These are phyloP conservation scores for Phytomonas sp. DNA, from an alignment of 208 protist species.

Conservation along the genomic window DNA sequence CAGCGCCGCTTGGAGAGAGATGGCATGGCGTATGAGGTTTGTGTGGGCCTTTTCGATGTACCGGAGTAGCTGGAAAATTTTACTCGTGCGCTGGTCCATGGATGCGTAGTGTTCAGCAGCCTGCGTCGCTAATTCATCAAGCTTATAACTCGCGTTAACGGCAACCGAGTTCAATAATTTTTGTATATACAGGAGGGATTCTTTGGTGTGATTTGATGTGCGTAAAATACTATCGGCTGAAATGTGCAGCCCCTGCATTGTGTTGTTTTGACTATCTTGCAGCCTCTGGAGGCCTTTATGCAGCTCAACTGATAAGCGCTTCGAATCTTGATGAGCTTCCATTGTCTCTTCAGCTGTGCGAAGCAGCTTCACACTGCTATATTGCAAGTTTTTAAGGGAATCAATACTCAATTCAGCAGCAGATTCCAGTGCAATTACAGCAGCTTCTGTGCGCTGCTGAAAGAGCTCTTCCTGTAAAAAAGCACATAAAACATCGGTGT, in stretches of 20 bases:
- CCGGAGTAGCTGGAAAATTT: constrained; percentile 30
- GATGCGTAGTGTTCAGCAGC: constrained; percentile 28
- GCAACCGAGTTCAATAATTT: constrained; percentile 20
- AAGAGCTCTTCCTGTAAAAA: constrained; percentile 81
- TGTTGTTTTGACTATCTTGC: constrained; percentile 21
- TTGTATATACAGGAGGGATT: constrained; percentile 17
- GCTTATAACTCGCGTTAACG: neutral
- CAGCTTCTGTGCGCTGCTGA: constrained; percentile 76
- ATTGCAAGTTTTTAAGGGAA: constrained; percentile 25
- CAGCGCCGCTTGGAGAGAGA: constrained; percentile 15
- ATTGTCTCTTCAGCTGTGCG: constrained; percentile 14
- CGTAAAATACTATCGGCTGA: constrained; percentile 14
- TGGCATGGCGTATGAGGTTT: constrained; percentile 21
- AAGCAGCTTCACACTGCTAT: constrained; percentile 23
- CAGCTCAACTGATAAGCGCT: constrained; percentile 22
- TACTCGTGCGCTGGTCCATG: constrained; percentile 38
- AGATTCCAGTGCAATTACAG: constrained; percentile 43
- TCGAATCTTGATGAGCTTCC: constrained; percentile 26
- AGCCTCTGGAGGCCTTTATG: constrained; percentile 26
- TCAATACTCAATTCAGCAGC: constrained; percentile 25
- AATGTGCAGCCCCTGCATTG: constrained; percentile 26
- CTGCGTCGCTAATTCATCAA: constrained; percentile 24
- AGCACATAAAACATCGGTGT: constrained; percentile 71
- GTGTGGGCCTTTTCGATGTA: constrained; percentile 48
- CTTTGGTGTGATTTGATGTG: constrained; percentile 20